Percentiles rank a stretch among this genome's conserved stretches.
phyloP scores from a whole-genome alignment of 2,329 filamentous ascomycete species.

The Shiraia bambusicola region DNA sequence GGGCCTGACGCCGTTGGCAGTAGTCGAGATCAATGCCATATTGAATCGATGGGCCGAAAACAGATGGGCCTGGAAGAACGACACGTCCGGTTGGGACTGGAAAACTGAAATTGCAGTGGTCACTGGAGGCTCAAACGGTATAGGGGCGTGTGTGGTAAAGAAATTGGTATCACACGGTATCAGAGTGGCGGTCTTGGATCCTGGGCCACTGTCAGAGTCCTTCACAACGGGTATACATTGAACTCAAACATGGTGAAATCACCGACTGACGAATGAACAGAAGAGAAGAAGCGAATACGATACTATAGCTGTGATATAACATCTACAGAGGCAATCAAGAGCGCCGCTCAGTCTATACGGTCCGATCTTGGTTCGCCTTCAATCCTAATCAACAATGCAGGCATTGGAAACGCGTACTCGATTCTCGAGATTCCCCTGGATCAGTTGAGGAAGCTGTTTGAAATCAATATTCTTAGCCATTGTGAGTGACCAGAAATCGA shows the following conservation, averaged over 20 bases:
- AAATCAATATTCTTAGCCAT: constrained; percentile 41
- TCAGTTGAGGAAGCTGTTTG: constrained; percentile 30
- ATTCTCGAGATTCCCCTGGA: constrained; percentile 35
- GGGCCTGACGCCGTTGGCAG: constrained; percentile 23
- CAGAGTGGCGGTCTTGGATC: constrained; percentile 40
- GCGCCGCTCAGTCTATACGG: constrained; percentile 35
- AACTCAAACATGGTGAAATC: neutral
- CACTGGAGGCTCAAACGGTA: constrained; percentile 41
- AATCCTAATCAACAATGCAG: constrained; percentile 43
- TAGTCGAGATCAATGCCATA: constrained; percentile 27
- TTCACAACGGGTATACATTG: constrained; percentile 28
- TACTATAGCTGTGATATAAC: constrained; percentile 41
- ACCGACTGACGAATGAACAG: constrained; percentile 10
- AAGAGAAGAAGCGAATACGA: constrained; percentile 18
- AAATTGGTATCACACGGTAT: constrained; percentile 34
- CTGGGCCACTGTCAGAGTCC: constrained; percentile 31
- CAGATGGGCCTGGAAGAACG: constrained; percentile 42
- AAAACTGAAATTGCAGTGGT: constrained; percentile 38
- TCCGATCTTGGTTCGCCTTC: constrained; percentile 35
- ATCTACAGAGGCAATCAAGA: constrained; percentile 30
- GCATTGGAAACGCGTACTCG: constrained; percentile 37
- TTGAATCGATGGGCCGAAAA: constrained; percentile 40
- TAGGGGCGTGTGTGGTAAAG: constrained; percentile 38
- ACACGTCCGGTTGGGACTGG: constrained; percentile 35
- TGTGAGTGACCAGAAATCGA: constrained; percentile 10